A percentile compares a stretch with the other conserved stretches of the same genome.
phyloP scores from a whole-genome alignment of 305 asterid genomes.

The Caryopteris hybrid region DNA sequence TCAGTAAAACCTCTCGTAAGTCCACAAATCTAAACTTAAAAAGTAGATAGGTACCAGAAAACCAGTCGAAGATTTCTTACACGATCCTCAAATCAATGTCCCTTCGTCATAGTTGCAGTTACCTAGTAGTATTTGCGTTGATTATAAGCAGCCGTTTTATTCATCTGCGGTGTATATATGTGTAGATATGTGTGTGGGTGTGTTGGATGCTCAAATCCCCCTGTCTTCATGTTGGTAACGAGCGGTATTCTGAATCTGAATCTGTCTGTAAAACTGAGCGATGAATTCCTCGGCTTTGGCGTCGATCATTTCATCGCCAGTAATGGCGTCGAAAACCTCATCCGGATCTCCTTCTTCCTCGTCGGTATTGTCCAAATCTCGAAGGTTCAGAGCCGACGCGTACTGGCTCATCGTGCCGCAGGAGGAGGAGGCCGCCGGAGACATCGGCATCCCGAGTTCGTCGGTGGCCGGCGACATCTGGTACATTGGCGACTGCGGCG shows the following conservation, averaged over 20 bases:
- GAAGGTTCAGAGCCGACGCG: conserved; percentile 65
- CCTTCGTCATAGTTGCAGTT: too few relatives aligned
- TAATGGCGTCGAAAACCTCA: conserved; percentile 57
- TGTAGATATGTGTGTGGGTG: background rate
- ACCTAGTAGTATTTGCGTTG: background rate
- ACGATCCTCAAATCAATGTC: too few relatives aligned
- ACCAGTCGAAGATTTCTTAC: too few relatives aligned
- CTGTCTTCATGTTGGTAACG: background rate
- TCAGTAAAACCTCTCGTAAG: background rate
- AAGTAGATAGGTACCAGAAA: too few relatives aligned
- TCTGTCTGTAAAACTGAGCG: conserved; percentile 60
- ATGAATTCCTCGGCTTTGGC: conserved; percentile 77
- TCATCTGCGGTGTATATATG: background rate
- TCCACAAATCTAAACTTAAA: too few relatives aligned
- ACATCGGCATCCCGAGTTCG: conserved; percentile 1
- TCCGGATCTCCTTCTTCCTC: conserved; percentile 53
- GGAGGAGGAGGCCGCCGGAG: conserved; percentile 32
- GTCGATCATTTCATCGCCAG: conserved; percentile 75
- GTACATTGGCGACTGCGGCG: conserved; percentile 22
- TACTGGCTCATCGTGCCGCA: conserved; percentile 47
- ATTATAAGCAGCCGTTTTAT: background rate
- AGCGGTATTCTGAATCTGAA: conserved; percentile 32
- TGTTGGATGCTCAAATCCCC: conserved; percentile 1
- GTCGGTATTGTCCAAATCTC: conserved; percentile 33
- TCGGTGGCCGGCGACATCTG: background rate